Conservation (phyloP, 768 basidiomycete genomes). For the Tulasnella sp. region DNA sequence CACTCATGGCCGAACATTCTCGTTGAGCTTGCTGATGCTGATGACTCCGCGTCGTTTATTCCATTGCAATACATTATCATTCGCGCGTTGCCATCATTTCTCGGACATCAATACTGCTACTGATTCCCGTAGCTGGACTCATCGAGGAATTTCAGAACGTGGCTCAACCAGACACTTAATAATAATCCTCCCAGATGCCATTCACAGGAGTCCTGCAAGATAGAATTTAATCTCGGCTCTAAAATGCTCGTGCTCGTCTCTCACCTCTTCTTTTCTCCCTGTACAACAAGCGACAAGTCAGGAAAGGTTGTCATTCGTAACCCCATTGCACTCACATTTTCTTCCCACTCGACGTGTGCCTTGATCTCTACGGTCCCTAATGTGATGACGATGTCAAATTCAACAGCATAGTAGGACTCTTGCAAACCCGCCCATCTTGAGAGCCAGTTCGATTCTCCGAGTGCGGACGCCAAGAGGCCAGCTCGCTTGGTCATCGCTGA, state of each 20-base stretch:
- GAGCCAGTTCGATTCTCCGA: too few species aligned
- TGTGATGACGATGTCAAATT: neutral
- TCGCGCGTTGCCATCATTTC: too few species aligned
- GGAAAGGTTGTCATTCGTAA: neutral
- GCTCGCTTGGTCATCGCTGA: neutral
- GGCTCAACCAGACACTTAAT: too few species aligned
- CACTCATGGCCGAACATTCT: too few species aligned
- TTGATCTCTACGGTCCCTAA: neutral
- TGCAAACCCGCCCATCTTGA: too few species aligned
- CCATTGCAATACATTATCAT: too few species aligned
- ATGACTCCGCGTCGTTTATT: too few species aligned
- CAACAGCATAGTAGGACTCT: neutral
- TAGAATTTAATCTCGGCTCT: neutral
- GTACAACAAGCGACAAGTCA: neutral
- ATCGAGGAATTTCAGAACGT: too few species aligned
- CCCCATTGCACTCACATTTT: neutral
- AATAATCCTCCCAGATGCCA: neutral
- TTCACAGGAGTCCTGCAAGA: neutral
- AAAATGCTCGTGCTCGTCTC: neutral
- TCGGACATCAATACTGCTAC: too few species aligned
- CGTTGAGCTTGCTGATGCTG: too few species aligned
- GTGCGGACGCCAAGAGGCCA: neutral
- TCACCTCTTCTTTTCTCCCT: neutral
- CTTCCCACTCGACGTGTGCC: conserved; percentile 1
- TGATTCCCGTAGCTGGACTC: too few species aligned